phyloP scores from a whole-genome alignment of 768 basidiomycete species.

The Hericium rajendrae region DNA sequence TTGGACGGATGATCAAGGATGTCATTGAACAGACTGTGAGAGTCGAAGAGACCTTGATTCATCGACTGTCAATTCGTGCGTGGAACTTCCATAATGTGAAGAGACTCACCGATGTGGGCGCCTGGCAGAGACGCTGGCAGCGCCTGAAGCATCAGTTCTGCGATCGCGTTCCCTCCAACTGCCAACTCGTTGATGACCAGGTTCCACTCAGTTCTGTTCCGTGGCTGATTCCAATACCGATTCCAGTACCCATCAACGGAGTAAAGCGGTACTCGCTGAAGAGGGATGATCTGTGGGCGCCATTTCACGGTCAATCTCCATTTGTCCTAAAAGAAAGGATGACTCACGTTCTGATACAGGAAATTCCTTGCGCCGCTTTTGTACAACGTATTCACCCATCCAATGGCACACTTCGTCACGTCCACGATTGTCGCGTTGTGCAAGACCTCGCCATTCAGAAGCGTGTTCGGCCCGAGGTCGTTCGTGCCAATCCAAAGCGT shows the following conservation, averaged over 20 bases:
- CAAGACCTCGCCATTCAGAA: constrained; percentile 40
- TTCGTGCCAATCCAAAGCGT: constrained; percentile 57
- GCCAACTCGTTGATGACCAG: constrained; percentile 25
- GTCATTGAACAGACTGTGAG: background rate
- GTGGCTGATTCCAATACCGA: constrained; percentile 22
- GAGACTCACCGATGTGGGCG: constrained; percentile 45
- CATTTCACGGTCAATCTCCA: background rate
- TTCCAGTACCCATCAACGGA: constrained; percentile 22
- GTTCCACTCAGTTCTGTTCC: constrained; percentile 27
- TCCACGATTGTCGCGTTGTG: constrained; percentile 44
- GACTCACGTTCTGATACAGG: constrained; percentile 55
- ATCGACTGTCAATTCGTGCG: background rate
- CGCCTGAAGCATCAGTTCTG: constrained; percentile 17
- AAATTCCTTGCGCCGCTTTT: constrained; percentile 54
- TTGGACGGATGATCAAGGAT: background rate
- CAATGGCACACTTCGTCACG: constrained; percentile 46
- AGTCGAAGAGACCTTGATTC: constrained; percentile 16
- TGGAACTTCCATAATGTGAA: background rate
- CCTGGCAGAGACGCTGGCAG: constrained; percentile 22
- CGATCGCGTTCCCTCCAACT: constrained; percentile 21
- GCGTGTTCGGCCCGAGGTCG: constrained; percentile 46
- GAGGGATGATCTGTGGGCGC: constrained; percentile 25
- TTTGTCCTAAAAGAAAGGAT: background rate
- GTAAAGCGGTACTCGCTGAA: constrained; percentile 23
- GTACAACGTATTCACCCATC: constrained; percentile 50